These are phyloP conservation scores for Candolleomyces eurysporus DNA, from an alignment of 768 basidiomycete species.

Conservation along the genomic window DNA sequence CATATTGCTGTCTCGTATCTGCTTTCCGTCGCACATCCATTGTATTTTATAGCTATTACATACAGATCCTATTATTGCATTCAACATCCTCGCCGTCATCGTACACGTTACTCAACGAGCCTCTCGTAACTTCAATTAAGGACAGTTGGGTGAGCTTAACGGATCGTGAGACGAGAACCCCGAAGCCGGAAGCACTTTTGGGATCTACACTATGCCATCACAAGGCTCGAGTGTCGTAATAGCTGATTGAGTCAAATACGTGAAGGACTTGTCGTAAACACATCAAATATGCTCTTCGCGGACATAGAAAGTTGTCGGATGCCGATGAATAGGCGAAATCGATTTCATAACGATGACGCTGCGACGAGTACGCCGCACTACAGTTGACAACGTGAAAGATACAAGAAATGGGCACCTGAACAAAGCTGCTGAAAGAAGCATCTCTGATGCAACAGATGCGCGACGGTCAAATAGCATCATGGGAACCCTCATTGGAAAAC, in stretches of 20 bases:
- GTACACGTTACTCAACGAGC: neutral
- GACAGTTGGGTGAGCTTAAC: neutral
- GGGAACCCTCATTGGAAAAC: too few relatives aligned
- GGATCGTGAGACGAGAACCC: slow-evolving; percentile 7
- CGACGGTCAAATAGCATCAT: too few relatives aligned
- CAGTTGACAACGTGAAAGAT: too few relatives aligned
- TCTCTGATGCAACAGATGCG: too few relatives aligned
- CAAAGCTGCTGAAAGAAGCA: too few relatives aligned
- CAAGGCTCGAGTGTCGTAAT: slow-evolving; percentile 4
- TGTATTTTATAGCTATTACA: neutral
- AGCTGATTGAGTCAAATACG: slow-evolving; percentile 5
- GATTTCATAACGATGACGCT: neutral
- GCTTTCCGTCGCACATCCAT: neutral
- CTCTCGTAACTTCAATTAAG: slow-evolving; percentile 5
- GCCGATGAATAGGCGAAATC: slow-evolving; percentile 2
- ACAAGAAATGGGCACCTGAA: too few relatives aligned
- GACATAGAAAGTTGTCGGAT: neutral
- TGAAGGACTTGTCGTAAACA: slow-evolving; percentile 2
- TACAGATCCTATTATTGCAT: neutral
- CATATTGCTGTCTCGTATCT: too few relatives aligned
- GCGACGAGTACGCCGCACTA: too few relatives aligned
- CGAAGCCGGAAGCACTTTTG: slow-evolving; percentile 5
- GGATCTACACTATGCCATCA: neutral
- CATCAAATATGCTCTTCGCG: slow-evolving; percentile 4
- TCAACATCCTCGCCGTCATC: neutral